phyloP scores from a whole-genome alignment of 1,284 basidiomycete species.

The Cryptococcus deneoformans region DNA sequence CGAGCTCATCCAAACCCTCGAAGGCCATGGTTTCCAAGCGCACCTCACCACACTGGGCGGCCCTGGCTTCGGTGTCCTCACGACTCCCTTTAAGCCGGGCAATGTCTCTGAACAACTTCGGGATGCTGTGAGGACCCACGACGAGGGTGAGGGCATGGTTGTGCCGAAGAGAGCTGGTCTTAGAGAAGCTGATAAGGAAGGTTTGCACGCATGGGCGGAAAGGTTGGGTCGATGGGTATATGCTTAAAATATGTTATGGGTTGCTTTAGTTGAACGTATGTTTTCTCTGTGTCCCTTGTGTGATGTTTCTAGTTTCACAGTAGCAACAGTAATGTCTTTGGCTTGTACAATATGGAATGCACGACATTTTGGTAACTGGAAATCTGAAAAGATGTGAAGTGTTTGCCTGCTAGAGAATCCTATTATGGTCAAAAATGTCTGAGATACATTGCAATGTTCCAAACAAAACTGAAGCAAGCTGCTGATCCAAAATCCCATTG shows the following conservation, averaged over 20 bases:
- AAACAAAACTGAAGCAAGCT: too few relatives aligned
- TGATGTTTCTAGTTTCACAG: too few relatives aligned
- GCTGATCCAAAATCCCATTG: too few relatives aligned
- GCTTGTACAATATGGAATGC: too few relatives aligned
- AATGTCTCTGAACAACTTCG: not conserved
- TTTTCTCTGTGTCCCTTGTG: too few relatives aligned
- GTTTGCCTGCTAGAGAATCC: too few relatives aligned
- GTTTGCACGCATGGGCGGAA: constrained; percentile 27
- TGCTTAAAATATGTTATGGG: constrained; percentile 5
- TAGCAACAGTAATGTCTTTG: too few relatives aligned
- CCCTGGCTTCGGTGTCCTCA: constrained; percentile 74
- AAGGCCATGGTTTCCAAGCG: constrained; percentile 69
- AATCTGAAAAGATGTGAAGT: too few relatives aligned
- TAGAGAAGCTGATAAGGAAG: constrained; percentile 21
- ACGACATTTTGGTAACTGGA: too few relatives aligned
- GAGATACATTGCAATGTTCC: too few relatives aligned
- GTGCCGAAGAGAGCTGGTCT: constrained; percentile 29
- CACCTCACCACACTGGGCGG: constrained; percentile 93
- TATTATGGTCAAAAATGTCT: too few relatives aligned
- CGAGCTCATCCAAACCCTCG: constrained; percentile 60
- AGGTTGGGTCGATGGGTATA: constrained; percentile 27
- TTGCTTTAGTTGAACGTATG: too few relatives aligned
- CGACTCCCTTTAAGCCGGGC: not conserved
- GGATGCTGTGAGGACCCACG: constrained; percentile 13
- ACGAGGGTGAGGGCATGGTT: constrained; percentile 23